Evolutionary conservation across 2,329 filamentous ascomycete species (phyloP).

Genomic region (Coleophoma eucalyptorum): DNA sequence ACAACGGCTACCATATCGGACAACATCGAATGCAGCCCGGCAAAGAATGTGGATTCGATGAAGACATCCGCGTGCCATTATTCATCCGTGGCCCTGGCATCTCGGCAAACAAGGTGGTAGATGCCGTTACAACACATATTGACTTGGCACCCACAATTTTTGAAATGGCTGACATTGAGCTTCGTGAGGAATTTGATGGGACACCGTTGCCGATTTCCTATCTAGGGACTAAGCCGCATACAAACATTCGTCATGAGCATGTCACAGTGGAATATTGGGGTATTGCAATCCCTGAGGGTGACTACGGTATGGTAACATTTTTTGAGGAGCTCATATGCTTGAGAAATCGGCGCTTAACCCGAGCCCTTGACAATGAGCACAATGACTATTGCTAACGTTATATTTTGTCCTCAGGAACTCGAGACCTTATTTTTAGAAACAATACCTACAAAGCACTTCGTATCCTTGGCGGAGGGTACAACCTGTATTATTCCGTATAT

Average conservation of each 20-base stretch:
- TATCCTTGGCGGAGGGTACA: conserved; percentile 43
- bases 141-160: conserved; percentile 46
- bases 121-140: conserved; percentile 48
- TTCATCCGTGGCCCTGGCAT: conserved; percentile 55
- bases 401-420: too few relatives aligned
- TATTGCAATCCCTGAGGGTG: conserved; percentile 15
- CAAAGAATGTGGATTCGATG: conserved; percentile 44
- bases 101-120: conserved; percentile 25
- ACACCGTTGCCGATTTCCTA: conserved; percentile 32
- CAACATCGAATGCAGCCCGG: conserved; percentile 45
- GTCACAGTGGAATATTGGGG: conserved; percentile 45
- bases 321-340: too few relatives aligned
- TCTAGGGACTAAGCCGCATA: conserved; percentile 4
- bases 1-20: conserved; percentile 47
- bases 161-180: conserved; percentile 24
- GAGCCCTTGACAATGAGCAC: too few relatives aligned
- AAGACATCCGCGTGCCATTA: conserved; percentile 47
- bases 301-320: background rate
- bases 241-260: conserved; percentile 33
- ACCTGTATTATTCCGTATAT: conserved; percentile 63
- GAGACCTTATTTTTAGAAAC: conserved; percentile 22
- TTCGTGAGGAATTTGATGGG: conserved; percentile 41
- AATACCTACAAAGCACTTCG: conserved; percentile 46
- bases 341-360: too few relatives aligned
- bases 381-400: too few relatives aligned